phyloP scores from a whole-genome alignment of 129 eudicot genomes.

The Solidago caesia region DNA sequence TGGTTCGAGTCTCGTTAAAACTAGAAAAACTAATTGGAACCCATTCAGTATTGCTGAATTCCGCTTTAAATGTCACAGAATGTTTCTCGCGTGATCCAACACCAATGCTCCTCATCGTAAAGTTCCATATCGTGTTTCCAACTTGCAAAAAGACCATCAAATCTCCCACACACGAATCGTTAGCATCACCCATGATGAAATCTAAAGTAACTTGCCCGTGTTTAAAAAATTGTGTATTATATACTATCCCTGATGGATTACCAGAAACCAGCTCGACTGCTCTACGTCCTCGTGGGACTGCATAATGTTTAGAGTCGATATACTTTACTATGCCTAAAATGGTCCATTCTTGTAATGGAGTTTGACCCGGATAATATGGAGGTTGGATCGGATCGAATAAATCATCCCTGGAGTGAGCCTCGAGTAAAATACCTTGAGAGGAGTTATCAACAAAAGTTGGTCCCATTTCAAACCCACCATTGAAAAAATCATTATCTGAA shows the following conservation, averaged over 20 bases:
- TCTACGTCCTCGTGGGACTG: slow-evolving; percentile 39
- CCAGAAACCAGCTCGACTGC: slow-evolving; percentile 42
- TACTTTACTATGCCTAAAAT: slow-evolving; percentile 38
- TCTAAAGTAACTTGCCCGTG: slow-evolving; percentile 27
- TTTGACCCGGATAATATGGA: neutral
- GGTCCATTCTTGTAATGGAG: slow-evolving; percentile 37
- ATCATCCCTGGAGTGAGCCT: neutral
- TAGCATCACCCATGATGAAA: slow-evolving; percentile 44
- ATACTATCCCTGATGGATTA: slow-evolving; percentile 27
- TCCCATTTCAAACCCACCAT: slow-evolving; percentile 41
- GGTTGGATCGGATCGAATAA: neutral
- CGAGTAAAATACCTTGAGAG: slow-evolving; percentile 40
- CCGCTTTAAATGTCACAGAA: slow-evolving; percentile 18
- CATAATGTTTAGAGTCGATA: slow-evolving; percentile 40
- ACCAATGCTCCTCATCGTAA: slow-evolving; percentile 34
- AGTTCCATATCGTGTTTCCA: slow-evolving; percentile 26
- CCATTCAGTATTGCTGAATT: neutral
- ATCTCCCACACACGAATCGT: slow-evolving; percentile 44
- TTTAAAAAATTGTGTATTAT: slow-evolving; percentile 1
- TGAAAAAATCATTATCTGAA: slow-evolving; percentile 28
- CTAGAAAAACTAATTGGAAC: slow-evolving; percentile 28
- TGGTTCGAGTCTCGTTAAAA: slow-evolving; percentile 31
- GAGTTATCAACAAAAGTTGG: slow-evolving; percentile 35
- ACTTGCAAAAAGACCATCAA: slow-evolving; percentile 28
- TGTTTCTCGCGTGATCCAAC: slow-evolving; percentile 33